Conservation (phyloP, 306 rosid species). For the Canavalia gladiata region DNA sequence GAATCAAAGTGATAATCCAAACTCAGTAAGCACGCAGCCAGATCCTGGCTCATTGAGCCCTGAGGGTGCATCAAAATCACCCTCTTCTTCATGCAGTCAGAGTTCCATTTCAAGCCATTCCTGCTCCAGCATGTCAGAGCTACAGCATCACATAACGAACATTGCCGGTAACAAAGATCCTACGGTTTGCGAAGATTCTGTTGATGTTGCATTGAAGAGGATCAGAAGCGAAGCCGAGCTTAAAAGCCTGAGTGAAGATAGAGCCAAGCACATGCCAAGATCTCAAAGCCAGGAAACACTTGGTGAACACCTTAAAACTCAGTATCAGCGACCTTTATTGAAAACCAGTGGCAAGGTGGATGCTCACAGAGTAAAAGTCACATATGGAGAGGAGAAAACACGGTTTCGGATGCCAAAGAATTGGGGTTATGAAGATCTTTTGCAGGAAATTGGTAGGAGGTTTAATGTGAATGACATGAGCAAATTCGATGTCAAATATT, state of each 20-base stretch:
- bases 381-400: conserved; percentile 76
- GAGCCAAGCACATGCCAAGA: conserved; percentile 55
- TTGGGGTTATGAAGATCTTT: conserved; percentile 64
- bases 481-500: conserved; percentile 74
- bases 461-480: conserved; percentile 71
- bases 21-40: conserved; percentile 51
- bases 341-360: conserved; percentile 48
- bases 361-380: conserved; percentile 68
- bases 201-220: conserved; percentile 62
- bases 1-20: conserved; percentile 63
- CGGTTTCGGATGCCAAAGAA: conserved; percentile 75
- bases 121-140: conserved; percentile 74
- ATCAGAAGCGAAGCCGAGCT: conserved; percentile 80
- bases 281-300: conserved; percentile 74
- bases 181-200: conserved; percentile 52
- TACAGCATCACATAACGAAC: conserved; percentile 45
- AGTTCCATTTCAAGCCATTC: conserved; percentile 83
- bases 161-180: conserved; percentile 54
- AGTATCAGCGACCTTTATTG: conserved; percentile 26
- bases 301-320: conserved; percentile 51
- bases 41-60: conserved; percentile 60
- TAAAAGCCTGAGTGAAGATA: conserved; percentile 53
- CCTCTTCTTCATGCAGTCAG: conserved; percentile 74
- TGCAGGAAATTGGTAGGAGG: conserved; percentile 71
- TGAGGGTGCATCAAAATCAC: conserved; percentile 71